These are phyloP conservation scores for Penicillium desertorum DNA, from an alignment of 495 filamentous ascomycete species.

Conservation along the genomic window DNA sequence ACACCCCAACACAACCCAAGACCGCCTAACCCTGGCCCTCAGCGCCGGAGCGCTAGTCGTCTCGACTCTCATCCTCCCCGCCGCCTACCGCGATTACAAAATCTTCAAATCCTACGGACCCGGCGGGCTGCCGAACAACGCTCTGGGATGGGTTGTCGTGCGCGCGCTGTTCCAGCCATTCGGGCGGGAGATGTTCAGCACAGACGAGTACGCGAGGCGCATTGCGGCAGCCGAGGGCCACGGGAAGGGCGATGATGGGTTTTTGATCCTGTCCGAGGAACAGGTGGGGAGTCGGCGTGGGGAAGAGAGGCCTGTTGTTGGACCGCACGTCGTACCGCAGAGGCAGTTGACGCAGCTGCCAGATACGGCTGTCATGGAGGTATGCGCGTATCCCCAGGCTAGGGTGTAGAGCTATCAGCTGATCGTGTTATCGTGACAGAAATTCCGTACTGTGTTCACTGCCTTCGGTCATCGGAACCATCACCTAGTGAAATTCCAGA, in stretches of 20 bases:
- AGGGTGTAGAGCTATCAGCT: background rate
- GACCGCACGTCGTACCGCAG: conserved; percentile 39
- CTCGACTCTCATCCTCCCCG: conserved; percentile 26
- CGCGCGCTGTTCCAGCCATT: conserved; percentile 33
- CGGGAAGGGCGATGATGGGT: conserved; percentile 26
- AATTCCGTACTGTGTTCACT: conserved; percentile 25
- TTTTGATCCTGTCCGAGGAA: conserved; percentile 18
- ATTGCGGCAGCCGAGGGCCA: conserved; percentile 32
- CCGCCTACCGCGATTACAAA: conserved; percentile 35
- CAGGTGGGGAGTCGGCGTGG: conserved; percentile 16
- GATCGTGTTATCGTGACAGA: conserved; percentile 18
- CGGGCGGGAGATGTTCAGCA: conserved; percentile 34
- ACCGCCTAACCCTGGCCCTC: conserved; percentile 21
- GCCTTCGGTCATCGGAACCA: conserved; percentile 31
- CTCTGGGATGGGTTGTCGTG: conserved; percentile 36
- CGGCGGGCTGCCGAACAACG: conserved; percentile 36
- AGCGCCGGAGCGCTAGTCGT: conserved; percentile 25
- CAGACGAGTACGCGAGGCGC: conserved; percentile 29
- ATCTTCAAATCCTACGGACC: conserved; percentile 36
- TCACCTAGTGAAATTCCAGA: conserved; percentile 32
- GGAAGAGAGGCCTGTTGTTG: conserved; percentile 27
- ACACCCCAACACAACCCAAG: conserved; percentile 9
- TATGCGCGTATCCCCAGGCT: conserved; percentile 11
- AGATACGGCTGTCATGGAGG: conserved; percentile 28
- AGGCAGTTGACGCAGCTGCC: conserved; percentile 36